Evolutionary conservation across 2,329 filamentous ascomycete genomes (phyloP), one percentile per base, ranked within the genome.

Genomic region (Epichloe scottii): DNA sequence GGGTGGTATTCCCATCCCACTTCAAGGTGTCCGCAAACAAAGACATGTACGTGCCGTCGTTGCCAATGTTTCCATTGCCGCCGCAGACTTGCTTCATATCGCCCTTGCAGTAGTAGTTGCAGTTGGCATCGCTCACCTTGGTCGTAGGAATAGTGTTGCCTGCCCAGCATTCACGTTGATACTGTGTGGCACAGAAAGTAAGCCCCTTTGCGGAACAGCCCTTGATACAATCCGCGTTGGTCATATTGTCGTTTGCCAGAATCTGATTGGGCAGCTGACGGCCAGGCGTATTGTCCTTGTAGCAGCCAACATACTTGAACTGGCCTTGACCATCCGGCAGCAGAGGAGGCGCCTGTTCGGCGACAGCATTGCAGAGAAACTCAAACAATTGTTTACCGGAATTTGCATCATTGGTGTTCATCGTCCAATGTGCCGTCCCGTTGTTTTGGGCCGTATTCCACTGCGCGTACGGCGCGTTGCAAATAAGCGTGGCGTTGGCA

Each of bases 271-370:
- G 58, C 1, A 81, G 65, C 57, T 79, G 76, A 11, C 77, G 70
- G 12, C 68, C 70, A 0, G 77, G 76, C 43, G 76, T 79, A 53
- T 76, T 77, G 56, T 81, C 78, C 46, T 70, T 69, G 63, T 67
- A 80, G 61, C 78, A 81, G 3, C 77, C 77, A 1, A 69, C 56
- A 51, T 81, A 81, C 11, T 70, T 68, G 56, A 75, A 79, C n/a
- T 66, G 61, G 6, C 72, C 73, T 0, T 68, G 65, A 0, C 74
- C 74, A 21, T 70, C 67, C 1, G 56, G 44, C 5, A 70, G 52
- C 47, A 77, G 59, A 3, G 77, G 76, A 0, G 75, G 68, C 0
- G 74, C 71, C 59, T 81, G 78, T 50, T 77, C 72, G 0, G 75
- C 57, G 0, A 77, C 69, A 1, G 75, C 77, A 5, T 63, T 70